Conservation (phyloP, 2,329 filamentous ascomycete genomes). For the Ophiostoma himal-ulmi region DNA sequence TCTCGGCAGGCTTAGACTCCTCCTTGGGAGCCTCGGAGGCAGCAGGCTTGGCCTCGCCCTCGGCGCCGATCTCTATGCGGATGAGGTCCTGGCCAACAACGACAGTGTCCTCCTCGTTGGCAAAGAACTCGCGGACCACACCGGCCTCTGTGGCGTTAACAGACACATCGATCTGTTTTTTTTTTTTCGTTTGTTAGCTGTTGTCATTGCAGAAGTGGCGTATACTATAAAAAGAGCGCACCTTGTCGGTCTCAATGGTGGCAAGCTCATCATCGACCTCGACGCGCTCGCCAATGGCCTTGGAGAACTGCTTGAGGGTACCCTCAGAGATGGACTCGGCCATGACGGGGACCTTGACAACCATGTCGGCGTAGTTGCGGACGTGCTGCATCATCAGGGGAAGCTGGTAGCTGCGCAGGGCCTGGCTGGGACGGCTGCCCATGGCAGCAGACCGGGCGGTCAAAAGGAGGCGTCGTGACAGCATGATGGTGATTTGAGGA, state of each 20-base stretch:
- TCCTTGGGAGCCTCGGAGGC: slow-evolving; percentile 30
- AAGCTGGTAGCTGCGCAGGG: slow-evolving; percentile 42
- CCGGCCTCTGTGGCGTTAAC: slow-evolving; percentile 91
- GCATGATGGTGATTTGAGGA: slow-evolving; percentile 31
- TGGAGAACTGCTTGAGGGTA: slow-evolving; percentile 91
- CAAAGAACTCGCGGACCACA: slow-evolving; percentile 85
- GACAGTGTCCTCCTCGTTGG: slow-evolving; percentile 91
- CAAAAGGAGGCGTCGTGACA: slow-evolving; percentile 36
- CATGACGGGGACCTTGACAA: slow-evolving; percentile 95
- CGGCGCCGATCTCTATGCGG: slow-evolving; percentile 72
- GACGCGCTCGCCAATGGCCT: slow-evolving; percentile 86
- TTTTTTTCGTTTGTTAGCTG: slow-evolving; percentile 10
- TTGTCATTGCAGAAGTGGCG: background rate
- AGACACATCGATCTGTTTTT: slow-evolving; percentile 77
- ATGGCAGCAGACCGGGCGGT: slow-evolving; percentile 30
- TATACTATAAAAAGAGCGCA: slow-evolving; percentile 35
- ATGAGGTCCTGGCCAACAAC: slow-evolving; percentile 88
- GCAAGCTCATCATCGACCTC: slow-evolving; percentile 97
- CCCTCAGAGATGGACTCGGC: slow-evolving; percentile 98
- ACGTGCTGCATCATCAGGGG: slow-evolving; percentile 51
- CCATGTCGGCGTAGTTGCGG: slow-evolving; percentile 66
- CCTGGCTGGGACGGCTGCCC: slow-evolving; percentile 37
- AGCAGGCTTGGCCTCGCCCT: slow-evolving; percentile 40
- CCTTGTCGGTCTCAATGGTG: slow-evolving; percentile 98
- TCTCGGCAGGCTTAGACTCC: slow-evolving; percentile 20